Evolutionary conservation across 352 stramenopile species (phyloP), one percentile per base, ranked within the genome.

Genomic region (Globisporangium cederbergense): DNA sequence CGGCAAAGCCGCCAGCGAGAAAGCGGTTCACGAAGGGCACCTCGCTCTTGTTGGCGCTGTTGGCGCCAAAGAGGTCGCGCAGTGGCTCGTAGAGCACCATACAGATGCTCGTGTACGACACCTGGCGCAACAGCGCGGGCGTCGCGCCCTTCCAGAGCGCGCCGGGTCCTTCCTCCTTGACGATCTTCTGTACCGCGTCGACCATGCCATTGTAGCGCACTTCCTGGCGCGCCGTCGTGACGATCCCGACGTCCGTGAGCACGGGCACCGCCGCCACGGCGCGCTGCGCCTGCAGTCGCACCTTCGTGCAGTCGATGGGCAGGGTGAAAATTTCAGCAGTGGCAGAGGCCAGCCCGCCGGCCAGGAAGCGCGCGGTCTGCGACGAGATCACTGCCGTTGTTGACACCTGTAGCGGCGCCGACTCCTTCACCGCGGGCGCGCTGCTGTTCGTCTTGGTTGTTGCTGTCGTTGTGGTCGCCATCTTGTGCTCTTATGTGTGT

Each of bases 251-350:
- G n/a, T 60, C 20, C 20, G 61, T 68, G 28, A 43, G 67, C 53
- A 55, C 45, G 64, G 73, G 65, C 8, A 66, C 36, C 2, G 64
- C 36, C 2, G 68, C 63, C 62, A 73, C 62, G 4, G 79, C 76
- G 45, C 79, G 76, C 66, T 95, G 86, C 14, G 83, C 75, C 61
- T 96, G 88, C 45, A 96, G 74, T 18, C 86, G 83, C 57, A 93
- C 83, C 66, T 96, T 96, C 52, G 84, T 91, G 72, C 86, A 92
- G 72, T 96, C 88, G 61, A 95, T 91, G 13, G 88, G 88, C 56
- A 96, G 66, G 59, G 88, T 96, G 38, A 89, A 72, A 56, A 94
- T 67, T 67, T 96, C 88, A 7, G 88, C 87, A 5, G 83, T 89
- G 30, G 71, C 83, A 0, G 85, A 88, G 20, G 83, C 85, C 16